A percentile compares a stretch with the other conserved stretches of the same genome.
These are phyloP conservation scores for Dichomitus squalens DNA, from an alignment of 1,284 basidiomycete species.

Conservation along the genomic window DNA sequence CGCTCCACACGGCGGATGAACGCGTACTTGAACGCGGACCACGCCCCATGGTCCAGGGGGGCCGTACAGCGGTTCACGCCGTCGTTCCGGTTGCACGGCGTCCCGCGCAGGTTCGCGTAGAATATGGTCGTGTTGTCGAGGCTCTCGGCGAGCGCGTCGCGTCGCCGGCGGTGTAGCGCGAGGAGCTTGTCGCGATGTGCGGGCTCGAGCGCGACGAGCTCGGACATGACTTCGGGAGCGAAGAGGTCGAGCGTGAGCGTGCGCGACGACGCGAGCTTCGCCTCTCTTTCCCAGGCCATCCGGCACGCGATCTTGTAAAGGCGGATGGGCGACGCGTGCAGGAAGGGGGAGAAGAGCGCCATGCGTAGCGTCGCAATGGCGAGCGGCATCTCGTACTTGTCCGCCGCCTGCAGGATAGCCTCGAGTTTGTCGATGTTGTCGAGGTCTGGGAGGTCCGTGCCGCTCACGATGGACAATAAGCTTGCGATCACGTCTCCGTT, in stretches of 20 bases:
- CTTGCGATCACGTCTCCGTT: constrained; percentile 43
- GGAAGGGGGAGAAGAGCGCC: constrained; percentile 46
- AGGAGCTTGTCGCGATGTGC: constrained; percentile 22
- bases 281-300: constrained; percentile 55
- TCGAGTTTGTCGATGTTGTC: constrained; percentile 51
- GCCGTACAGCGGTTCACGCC: not conserved
- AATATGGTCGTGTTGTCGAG: constrained; percentile 24
- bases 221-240: constrained; percentile 32
- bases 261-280: constrained; percentile 48
- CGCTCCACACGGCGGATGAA: constrained; percentile 8
- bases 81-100: not conserved
- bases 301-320: constrained; percentile 56
- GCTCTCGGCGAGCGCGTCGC: constrained; percentile 18
- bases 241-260: constrained; percentile 44
- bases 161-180: constrained; percentile 24
- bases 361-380: constrained; percentile 53
- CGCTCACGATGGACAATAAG: constrained; percentile 58
- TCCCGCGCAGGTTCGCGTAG: constrained; percentile 21
- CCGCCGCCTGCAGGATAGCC: constrained; percentile 53
- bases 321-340: constrained; percentile 47
- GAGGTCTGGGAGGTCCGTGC: constrained; percentile 49
- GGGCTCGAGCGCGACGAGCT: constrained; percentile 23
- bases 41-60: constrained; percentile 10
- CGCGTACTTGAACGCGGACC: constrained; percentile 24
- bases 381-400: constrained; percentile 67